A percentile compares a stretch with the other conserved stretches of the same genome.
phyloP scores from a whole-genome alignment of 805 yeast species.

The Wickerhamiella musiphila region DNA sequence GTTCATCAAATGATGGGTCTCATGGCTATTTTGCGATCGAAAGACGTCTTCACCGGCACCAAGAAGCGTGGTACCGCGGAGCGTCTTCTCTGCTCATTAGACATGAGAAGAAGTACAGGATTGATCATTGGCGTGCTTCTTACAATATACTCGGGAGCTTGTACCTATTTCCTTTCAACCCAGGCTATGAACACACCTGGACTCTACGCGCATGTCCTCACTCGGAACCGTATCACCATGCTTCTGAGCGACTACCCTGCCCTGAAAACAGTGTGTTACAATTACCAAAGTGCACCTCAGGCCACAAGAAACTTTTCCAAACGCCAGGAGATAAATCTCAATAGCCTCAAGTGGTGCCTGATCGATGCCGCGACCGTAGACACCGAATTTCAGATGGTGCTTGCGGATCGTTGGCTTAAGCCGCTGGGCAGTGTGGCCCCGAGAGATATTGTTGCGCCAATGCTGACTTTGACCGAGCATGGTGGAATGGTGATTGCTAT shows the following conservation, averaged over 20 bases:
- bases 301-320: slow-evolving; percentile 66
- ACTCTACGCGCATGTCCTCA: slow-evolving; percentile 62
- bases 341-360: slow-evolving; percentile 73
- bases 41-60: slow-evolving; percentile 25
- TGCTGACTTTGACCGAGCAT: slow-evolving; percentile 75
- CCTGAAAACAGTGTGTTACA: slow-evolving; percentile 76
- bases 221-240: slow-evolving; percentile 52
- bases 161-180: slow-evolving; percentile 64
- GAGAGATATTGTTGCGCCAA: slow-evolving; percentile 66
- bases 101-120: slow-evolving; percentile 69
- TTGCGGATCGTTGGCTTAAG: slow-evolving; percentile 75
- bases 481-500: slow-evolving; percentile 91
- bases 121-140: slow-evolving; percentile 64
- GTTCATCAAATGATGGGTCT: slow-evolving; percentile 75
- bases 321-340: slow-evolving; percentile 55
- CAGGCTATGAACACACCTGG: slow-evolving; percentile 65
- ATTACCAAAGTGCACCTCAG: slow-evolving; percentile 80
- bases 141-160: slow-evolving; percentile 71
- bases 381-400: slow-evolving; percentile 77
- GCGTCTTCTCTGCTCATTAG: slow-evolving; percentile 46
- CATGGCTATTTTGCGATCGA: slow-evolving; percentile 40
- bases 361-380: slow-evolving; percentile 81
- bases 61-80: slow-evolving; percentile 19
- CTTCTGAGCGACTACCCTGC: slow-evolving; percentile 76
- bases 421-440: slow-evolving; percentile 77